phyloP scores from a whole-genome alignment of 2,329 filamentous ascomycete genomes.

The Colletotrichum magnum region DNA sequence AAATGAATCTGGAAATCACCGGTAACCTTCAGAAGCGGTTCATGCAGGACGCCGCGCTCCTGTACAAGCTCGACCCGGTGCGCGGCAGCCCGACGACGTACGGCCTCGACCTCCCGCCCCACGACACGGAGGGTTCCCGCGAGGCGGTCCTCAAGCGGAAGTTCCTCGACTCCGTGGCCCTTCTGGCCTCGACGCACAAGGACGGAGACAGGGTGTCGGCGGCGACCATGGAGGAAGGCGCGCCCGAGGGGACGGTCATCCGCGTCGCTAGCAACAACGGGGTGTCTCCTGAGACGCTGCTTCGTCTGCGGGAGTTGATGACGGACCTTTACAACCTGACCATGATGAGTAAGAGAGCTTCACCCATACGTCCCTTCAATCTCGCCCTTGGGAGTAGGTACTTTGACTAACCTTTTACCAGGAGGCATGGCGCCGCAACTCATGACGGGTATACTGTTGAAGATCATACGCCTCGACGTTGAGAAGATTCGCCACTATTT shows the following conservation, averaged over 20 bases:
- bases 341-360: neutral
- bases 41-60: constrained; percentile 4
- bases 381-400: neutral
- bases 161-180: constrained; percentile 3
- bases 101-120: constrained; percentile 4
- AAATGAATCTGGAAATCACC: neutral
- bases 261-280: constrained; percentile 5
- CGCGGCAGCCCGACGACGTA: constrained; percentile 1
- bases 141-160: neutral
- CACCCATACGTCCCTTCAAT: neutral
- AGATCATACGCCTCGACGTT: neutral
- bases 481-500: constrained; percentile 16
- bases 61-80: constrained; percentile 2
- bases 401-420: too few species aligned
- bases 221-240: neutral
- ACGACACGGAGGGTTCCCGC: neutral
- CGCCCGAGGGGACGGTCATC: neutral
- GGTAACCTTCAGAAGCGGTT: constrained; percentile 10
- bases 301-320: neutral
- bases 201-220: constrained; percentile 5
- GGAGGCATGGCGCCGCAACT: neutral
- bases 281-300: neutral
- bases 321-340: neutral
- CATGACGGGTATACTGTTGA: neutral
- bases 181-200: constrained; percentile 1